phyloP scores from a whole-genome alignment of 306 rosid species.

The Mimosa pudica region DNA sequence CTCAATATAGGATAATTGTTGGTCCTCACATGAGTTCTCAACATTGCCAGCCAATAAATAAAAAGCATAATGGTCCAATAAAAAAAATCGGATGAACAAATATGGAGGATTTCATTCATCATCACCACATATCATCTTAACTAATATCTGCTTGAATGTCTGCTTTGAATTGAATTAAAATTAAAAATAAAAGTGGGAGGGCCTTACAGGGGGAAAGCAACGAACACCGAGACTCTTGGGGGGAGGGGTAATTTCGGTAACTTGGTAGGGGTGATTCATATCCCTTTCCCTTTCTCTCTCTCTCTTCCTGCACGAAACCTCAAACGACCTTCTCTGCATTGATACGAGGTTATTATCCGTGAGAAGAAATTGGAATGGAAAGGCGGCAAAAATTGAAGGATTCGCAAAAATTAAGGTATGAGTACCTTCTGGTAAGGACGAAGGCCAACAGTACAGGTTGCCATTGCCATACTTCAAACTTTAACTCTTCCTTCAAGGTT shows the following conservation, averaged over 20 bases:
- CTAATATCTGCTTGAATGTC: not conserved
- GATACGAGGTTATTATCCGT: not conserved
- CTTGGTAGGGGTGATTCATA: constrained; percentile 67
- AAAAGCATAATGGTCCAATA: constrained; percentile 10
- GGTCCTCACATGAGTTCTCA: constrained; percentile 18
- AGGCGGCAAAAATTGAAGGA: not conserved
- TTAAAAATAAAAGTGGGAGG: not conserved
- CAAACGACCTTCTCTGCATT: constrained; percentile 47
- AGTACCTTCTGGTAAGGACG: constrained; percentile 47
- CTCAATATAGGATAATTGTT: constrained; percentile 2
- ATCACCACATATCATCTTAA: not conserved
- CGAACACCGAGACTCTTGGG: constrained; percentile 92
- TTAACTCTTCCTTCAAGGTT: not conserved
- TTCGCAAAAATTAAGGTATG: not conserved
- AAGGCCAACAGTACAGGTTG: constrained; percentile 45
- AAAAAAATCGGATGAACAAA: constrained; percentile 1
- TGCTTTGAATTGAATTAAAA: not conserved
- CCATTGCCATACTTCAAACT: constrained; percentile 50
- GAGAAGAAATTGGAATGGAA: not conserved
- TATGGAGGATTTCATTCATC: not conserved
- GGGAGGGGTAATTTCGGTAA: constrained; percentile 92
- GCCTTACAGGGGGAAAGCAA: constrained; percentile 79
- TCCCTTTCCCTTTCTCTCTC: constrained; percentile 54
- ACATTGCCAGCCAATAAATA: constrained; percentile 18
- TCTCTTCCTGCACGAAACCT: constrained; percentile 75